Conservation (phyloP, 192 early-diverging fungal genomes). For the Linnemannia exigua region DNA sequence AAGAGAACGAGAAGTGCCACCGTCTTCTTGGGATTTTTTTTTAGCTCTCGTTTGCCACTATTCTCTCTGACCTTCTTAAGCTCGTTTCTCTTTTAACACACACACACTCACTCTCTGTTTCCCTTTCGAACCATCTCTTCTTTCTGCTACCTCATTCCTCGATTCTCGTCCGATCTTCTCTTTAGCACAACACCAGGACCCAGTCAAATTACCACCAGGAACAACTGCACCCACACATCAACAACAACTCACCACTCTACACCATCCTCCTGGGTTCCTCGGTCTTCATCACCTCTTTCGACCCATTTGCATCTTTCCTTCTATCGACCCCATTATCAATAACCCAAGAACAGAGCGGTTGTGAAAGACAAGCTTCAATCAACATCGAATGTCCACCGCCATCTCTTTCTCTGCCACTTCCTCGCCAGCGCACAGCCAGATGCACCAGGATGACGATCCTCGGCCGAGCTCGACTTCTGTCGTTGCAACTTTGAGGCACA, state of each 20-base stretch:
- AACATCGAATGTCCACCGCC: slow-evolving; percentile 16
- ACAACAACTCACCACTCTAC: background rate
- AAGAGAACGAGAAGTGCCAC: background rate
- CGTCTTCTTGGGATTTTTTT: background rate
- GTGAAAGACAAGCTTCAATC: background rate
- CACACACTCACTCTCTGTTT: background rate
- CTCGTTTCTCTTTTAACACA: background rate
- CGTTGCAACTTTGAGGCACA: slow-evolving; percentile 48
- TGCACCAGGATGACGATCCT: slow-evolving; percentile 40
- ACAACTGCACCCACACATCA: background rate
- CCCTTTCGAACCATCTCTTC: background rate
- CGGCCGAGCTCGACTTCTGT: slow-evolving; percentile 50
- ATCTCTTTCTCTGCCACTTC: slow-evolving; percentile 5
- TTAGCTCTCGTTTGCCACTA: background rate
- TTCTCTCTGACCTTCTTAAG: background rate
- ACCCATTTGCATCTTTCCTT: background rate
- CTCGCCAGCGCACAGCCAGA: slow-evolving; percentile 7
- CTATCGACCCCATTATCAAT: background rate
- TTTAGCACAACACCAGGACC: background rate
- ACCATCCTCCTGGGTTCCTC: background rate
- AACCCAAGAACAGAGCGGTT: background rate
- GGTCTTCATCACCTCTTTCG: background rate
- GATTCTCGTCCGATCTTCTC: background rate
- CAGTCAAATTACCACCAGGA: background rate
- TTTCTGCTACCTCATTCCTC: slow-evolving; percentile 4